Evolutionary conservation across 305 asterid genomes (phyloP).

Genomic region (Solanum hybrid): DNA sequence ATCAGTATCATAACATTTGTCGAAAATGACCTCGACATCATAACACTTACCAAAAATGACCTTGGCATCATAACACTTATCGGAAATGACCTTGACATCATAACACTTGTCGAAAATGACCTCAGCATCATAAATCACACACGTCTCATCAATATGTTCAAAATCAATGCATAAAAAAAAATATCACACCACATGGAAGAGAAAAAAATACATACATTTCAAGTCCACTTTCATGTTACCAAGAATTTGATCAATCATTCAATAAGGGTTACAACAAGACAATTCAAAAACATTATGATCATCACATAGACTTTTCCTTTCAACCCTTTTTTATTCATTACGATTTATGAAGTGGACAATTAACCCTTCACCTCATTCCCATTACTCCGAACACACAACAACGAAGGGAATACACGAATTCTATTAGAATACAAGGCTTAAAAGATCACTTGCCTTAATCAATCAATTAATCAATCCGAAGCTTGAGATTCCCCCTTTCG

Average conservation of each 20-base stretch:
- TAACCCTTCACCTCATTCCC: background rate
- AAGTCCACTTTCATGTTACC: background rate
- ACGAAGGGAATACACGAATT: background rate
- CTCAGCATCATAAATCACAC: background rate
- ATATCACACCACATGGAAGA: background rate
- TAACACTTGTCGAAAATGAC: background rate
- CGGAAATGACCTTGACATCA: background rate
- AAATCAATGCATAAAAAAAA: background rate
- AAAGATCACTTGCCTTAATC: background rate
- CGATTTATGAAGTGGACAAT: background rate
- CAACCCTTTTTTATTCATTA: background rate
- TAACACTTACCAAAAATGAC: background rate
- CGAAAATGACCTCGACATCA: background rate
- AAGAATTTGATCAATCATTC: background rate
- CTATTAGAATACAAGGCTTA: background rate
- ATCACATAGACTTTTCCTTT: background rate
- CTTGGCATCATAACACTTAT: background rate
- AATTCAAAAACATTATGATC: background rate
- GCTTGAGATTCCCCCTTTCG: background rate
- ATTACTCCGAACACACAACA: background rate
- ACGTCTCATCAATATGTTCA: background rate
- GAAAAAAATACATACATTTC: background rate
- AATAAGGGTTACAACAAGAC: background rate
- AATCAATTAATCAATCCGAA: background rate
- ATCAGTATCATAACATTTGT: background rate